Percentiles rank a stretch among this genome's conserved stretches.
phyloP scores from a whole-genome alignment of 2,329 filamentous ascomycete species.

The Pyricularia pennisetigena region DNA sequence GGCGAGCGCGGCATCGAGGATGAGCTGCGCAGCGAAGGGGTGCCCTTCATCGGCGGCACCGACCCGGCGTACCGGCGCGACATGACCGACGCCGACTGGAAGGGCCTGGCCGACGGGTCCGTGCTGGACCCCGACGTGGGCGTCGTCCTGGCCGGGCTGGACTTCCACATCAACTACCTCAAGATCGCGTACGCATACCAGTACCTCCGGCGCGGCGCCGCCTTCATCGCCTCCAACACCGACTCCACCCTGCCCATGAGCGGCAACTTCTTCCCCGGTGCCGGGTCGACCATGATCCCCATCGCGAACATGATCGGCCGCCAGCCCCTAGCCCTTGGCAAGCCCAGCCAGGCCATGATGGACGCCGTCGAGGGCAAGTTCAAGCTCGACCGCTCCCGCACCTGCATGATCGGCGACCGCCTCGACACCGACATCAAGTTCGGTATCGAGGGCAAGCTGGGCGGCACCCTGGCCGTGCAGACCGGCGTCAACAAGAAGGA shows the following conservation, averaged over 20 bases:
- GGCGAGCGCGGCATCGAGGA: constrained; percentile 87
- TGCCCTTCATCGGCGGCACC: constrained; percentile 78
- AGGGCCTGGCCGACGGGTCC: constrained; percentile 63
- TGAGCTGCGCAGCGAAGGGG: constrained; percentile 70
- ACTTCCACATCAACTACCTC: constrained; percentile 92
- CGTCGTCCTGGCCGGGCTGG: constrained; percentile 78
- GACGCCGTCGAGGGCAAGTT: constrained; percentile 97
- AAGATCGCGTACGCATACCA: constrained; percentile 80
- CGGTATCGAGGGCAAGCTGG: constrained; percentile 80
- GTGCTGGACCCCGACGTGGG: constrained; percentile 80
- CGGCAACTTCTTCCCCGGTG: constrained; percentile 80
- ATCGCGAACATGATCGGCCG: constrained; percentile 61
- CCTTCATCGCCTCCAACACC: constrained; percentile 87
- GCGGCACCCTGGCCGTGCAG: constrained; percentile 82
- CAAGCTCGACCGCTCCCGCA: constrained; percentile 68
- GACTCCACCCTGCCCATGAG: constrained; percentile 83
- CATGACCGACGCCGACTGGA: constrained; percentile 72
- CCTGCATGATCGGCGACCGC: constrained; percentile 94
- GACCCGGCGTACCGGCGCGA: constrained; percentile 70
- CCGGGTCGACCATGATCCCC: constrained; percentile 72
- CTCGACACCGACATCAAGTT: constrained; percentile 95
- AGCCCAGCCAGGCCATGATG: constrained; percentile 99
- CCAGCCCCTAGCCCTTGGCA: constrained; percentile 73
- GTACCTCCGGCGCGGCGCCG: constrained; percentile 72
- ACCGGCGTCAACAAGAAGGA: constrained; percentile 83